A percentile compares a stretch with the other conserved stretches of the same genome.
Conservation (phyloP, 495 filamentous ascomycete genomes). For the Penicillium lividum region DNA sequence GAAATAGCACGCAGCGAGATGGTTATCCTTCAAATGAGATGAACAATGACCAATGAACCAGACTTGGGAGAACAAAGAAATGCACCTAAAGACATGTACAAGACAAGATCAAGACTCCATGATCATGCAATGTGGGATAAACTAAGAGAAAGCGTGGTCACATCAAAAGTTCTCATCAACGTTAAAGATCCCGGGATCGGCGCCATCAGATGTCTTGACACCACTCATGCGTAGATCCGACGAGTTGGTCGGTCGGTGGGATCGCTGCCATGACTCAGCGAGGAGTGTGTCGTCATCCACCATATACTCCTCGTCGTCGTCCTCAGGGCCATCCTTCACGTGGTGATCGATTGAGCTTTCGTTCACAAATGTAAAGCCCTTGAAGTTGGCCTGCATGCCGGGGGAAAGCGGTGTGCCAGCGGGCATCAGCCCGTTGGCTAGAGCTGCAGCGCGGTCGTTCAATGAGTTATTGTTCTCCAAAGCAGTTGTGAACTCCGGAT, state of each 20-base stretch:
- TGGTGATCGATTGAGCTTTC: conserved; percentile 95
- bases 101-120: conserved; percentile 44
- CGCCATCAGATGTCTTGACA: conserved; percentile 62
- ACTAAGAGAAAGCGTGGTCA: conserved; percentile 43
- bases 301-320: conserved; percentile 66
- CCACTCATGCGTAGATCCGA: conserved; percentile 70
- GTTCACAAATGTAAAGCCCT: conserved; percentile 97
- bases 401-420: conserved; percentile 83
- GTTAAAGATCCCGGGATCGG: conserved; percentile 71
- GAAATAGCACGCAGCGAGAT: conserved; percentile 21
- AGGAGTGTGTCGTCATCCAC: conserved; percentile 74
- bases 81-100: conserved; percentile 42
- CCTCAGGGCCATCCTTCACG: conserved; percentile 62
- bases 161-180: conserved; percentile 70
- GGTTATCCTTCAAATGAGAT: conserved; percentile 16
- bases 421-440: conserved; percentile 73
- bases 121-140: conserved; percentile 39
- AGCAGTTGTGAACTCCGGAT: conserved; percentile 97
- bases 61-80: conserved; percentile 21
- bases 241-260: conserved; percentile 38
- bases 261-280: conserved; percentile 47
- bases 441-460: conserved; percentile 80
- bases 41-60: not conserved
- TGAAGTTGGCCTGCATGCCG: conserved; percentile 96
- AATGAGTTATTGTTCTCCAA: conserved; percentile 68